These are phyloP conservation scores for Collariella sp. DNA, from an alignment of 495 filamentous ascomycete species.

Conservation along the genomic window DNA sequence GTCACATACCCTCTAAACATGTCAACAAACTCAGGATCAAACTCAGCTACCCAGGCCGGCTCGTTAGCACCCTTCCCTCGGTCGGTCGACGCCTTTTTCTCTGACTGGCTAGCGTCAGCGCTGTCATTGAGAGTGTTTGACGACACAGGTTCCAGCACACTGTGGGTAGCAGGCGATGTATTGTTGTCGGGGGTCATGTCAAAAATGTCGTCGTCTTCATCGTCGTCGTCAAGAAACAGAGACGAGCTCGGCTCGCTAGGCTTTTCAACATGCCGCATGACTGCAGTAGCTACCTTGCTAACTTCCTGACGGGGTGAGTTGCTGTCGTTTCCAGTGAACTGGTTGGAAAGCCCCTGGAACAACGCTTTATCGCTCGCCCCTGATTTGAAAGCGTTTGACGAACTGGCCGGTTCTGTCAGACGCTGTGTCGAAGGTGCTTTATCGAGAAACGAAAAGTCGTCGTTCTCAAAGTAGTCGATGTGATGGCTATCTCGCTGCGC, in stretches of 20 bases:
- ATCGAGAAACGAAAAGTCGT: not conserved
- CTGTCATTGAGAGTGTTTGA: not conserved
- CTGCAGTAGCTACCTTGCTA: not conserved
- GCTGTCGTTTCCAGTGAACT: not conserved
- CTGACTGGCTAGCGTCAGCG: not conserved
- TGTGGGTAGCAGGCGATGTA: constrained; percentile 2
- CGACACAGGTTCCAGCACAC: not conserved
- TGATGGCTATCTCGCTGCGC: not conserved
- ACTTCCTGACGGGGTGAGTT: not conserved
- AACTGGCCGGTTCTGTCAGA: not conserved
- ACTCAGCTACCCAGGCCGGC: constrained; percentile 41
- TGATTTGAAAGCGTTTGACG: not conserved
- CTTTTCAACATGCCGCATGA: constrained; percentile 1
- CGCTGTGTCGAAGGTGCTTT: too few relatives aligned
- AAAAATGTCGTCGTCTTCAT: not conserved
- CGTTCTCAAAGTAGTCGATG: constrained; percentile 1
- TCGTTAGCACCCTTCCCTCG: constrained; percentile 16
- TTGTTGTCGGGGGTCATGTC: not conserved
- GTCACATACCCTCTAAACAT: constrained; percentile 42
- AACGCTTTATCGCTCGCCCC: constrained; percentile 13
- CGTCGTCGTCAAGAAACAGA: not conserved
- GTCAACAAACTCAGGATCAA: constrained; percentile 41
- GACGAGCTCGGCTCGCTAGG: not conserved
- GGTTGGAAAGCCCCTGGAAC: constrained; percentile 3
- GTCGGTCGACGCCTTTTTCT: constrained; percentile 3